Conservation (phyloP, 805 yeast genomes). For the Debaryomyces hansenii region DNA sequence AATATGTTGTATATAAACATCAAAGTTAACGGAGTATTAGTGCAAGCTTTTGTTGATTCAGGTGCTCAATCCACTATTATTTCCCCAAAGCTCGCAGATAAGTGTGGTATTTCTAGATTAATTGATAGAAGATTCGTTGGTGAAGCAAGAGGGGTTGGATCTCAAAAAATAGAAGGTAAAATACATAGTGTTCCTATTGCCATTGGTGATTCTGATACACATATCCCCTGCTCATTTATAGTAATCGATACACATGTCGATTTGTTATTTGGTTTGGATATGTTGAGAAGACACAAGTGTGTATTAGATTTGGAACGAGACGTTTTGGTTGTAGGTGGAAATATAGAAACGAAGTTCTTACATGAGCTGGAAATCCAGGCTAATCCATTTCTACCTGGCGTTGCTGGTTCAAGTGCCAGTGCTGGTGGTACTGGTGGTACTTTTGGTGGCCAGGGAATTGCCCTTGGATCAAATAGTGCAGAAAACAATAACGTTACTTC, state of each 20-base stretch:
- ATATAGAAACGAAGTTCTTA: conserved; percentile 69
- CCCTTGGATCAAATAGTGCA: not conserved
- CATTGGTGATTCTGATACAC: conserved; percentile 54
- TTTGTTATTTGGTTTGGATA: conserved; percentile 81
- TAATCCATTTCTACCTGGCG: conserved; percentile 18
- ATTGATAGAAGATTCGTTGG: conserved; percentile 82
- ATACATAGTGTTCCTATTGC: conserved; percentile 87
- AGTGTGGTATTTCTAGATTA: conserved; percentile 65
- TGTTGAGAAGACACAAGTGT: conserved; percentile 88
- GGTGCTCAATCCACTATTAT: conserved; percentile 93
- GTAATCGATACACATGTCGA: conserved; percentile 69
- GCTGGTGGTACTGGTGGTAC: conserved; percentile 22
- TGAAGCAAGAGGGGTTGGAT: conserved; percentile 89
- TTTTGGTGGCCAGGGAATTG: conserved; percentile 31
- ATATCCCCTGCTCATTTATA: conserved; percentile 40
- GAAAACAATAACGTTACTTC: conserved; percentile 15
- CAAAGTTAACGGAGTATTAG: conserved; percentile 74
- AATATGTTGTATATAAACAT: conserved; percentile 80
- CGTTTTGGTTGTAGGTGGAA: conserved; percentile 65
- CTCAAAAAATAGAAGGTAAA: conserved; percentile 72
- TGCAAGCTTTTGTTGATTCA: conserved; percentile 93
- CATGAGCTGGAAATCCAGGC: conserved; percentile 66
- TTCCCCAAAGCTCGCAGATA: conserved; percentile 73
- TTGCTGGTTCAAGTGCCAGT: conserved; percentile 11
- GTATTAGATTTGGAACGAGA: conserved; percentile 69